Evolutionary conservation across 208 protist genomes (phyloP).

Genomic region (Vickermania spadyakhi): DNA sequence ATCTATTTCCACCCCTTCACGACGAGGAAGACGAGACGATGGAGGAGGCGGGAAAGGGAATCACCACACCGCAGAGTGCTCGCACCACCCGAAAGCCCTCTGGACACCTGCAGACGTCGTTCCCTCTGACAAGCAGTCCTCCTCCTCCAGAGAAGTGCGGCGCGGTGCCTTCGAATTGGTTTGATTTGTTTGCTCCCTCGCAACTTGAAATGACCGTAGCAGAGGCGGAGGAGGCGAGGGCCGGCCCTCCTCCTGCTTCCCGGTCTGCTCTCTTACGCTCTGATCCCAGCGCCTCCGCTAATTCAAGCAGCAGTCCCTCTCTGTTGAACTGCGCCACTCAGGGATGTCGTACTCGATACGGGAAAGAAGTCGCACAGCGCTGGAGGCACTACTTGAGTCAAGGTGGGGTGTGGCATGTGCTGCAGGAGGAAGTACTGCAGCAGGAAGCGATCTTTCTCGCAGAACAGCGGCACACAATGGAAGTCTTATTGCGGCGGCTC

Average conservation of each 20-base stretch:
- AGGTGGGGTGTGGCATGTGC: background rate
- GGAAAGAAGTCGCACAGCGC: background rate
- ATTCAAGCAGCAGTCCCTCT: background rate
- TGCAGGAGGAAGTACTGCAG: background rate
- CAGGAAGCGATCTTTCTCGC: background rate
- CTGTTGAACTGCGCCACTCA: background rate
- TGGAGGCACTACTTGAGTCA: background rate
- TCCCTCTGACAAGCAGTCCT: too few relatives aligned
- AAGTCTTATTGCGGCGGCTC: too few relatives aligned
- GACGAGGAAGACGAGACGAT: too few relatives aligned
- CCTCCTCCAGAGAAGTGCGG: too few relatives aligned
- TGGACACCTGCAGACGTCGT: too few relatives aligned
- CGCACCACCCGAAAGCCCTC: too few relatives aligned
- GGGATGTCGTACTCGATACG: background rate
- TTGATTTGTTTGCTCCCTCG: background rate
- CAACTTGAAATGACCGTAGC: background rate
- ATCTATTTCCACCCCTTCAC: background rate
- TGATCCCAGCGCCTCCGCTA: too few relatives aligned
- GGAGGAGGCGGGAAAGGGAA: background rate
- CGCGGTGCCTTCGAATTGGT: background rate
- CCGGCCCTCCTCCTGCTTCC: background rate
- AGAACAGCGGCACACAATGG: background rate
- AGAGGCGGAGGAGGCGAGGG: background rate
- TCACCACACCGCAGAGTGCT: too few relatives aligned
- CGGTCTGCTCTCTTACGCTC: background rate